phyloP scores from a whole-genome alignment of 75 land plant genomes.

The Adiantum capillusveneris region DNA sequence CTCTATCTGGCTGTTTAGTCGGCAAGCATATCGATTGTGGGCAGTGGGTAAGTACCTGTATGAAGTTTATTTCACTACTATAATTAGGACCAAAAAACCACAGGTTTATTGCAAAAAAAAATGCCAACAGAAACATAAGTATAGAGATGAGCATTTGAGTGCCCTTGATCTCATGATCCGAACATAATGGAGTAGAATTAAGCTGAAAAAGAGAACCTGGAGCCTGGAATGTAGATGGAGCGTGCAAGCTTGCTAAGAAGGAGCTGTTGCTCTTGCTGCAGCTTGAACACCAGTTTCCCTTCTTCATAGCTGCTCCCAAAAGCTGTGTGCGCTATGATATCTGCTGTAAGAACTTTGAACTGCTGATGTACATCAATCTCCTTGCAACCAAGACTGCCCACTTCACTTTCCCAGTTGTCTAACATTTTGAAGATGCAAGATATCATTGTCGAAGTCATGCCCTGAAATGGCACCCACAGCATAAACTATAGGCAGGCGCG shows the following conservation, averaged over 20 bases:
- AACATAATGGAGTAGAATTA: background rate
- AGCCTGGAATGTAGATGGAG: background rate
- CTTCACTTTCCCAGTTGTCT: background rate
- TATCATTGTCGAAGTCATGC: background rate
- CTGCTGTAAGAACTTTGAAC: constrained; percentile 20
- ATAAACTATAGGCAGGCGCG: too few relatives aligned
- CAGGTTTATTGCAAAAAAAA: too few relatives aligned
- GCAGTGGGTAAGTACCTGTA: constrained; percentile 27
- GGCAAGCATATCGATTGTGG: constrained; percentile 14
- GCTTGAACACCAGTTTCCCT: constrained; percentile 20
- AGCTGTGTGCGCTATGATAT: constrained; percentile 32
- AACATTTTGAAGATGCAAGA: background rate
- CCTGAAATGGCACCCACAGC: too few relatives aligned
- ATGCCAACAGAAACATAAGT: background rate
- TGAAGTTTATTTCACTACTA: background rate
- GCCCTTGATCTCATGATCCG: background rate
- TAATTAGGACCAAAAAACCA: background rate
- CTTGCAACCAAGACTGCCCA: background rate
- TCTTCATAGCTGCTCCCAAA: constrained; percentile 30
- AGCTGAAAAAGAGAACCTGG: background rate
- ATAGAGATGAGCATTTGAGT: background rate
- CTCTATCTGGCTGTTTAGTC: constrained; percentile 20
- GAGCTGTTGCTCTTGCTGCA: constrained; percentile 9
- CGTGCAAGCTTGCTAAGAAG: background rate
- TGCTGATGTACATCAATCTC: constrained; percentile 19